Base-by-base conservation (phyloP, 805 yeast genomes). In the Ogataea trehalophila region DNA sequence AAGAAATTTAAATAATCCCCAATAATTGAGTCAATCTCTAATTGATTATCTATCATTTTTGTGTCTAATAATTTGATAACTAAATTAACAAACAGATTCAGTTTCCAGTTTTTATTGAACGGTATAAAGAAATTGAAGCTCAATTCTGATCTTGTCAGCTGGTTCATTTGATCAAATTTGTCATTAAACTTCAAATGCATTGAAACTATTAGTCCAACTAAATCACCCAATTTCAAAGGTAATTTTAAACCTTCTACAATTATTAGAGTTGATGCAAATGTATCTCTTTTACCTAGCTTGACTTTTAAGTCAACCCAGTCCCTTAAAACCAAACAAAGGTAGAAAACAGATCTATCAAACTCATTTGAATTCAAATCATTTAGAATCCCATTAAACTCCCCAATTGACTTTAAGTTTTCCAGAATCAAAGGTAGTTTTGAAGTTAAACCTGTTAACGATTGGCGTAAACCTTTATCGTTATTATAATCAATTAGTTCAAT, bases 211-310 rank as follows among this genome's bases (percentile, higher is more conserved):
- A 67, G 65, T 1, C 80, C 61, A 0, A 81, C 76, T 16, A 70
- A 65, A 2, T 76, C 82, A 16, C 79, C 78, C 40, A 80, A 83
- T 42, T 66, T 68, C 45, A 75, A 74, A 7, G 89, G 80, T 47
- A 79, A 73, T 59, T 85, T 83, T 33, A 91, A 62, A 0, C 95
- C 92, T 49, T 86, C 89, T 54, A 79, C 75, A 33, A 87, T 63
- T 8, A 86, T 73, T 35, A 75, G 56, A 40, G 74, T 78, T 1
- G 76, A 67, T 1, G 80, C 82, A 44, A 62, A 66, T 6, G 52
- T 55, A 9, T 52, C 55, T 37, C 62, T 59, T 38, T 60, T 62
- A 8, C 58, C 62, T 16, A 40, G 34, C 23, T 45, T 50, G 3
- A 75, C 70, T 22, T 56, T 56, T 14, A 69, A 44, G 15, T 65